A percentile compares a stretch with the other conserved stretches of the same genome.
Evolutionary conservation across 78 protist genomes (phyloP).

Genomic region (Dictyostelium intermedium): DNA sequence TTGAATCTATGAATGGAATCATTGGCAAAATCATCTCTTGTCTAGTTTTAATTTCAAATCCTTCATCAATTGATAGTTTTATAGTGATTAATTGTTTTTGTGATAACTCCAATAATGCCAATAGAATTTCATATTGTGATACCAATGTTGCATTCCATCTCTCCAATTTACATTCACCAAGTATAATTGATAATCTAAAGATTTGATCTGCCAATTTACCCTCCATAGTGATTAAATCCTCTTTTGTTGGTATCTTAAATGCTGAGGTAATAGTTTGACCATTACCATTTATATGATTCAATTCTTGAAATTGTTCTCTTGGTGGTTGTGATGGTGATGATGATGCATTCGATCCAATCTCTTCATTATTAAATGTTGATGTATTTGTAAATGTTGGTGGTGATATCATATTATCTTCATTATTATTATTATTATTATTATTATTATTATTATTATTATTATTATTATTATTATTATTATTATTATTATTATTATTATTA

Average conservation of each 20-base stretch:
- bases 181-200: slow-evolving; percentile 12
- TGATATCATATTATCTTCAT: not conserved
- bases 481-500: not conserved
- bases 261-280: not conserved
- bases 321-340: slow-evolving; percentile 4
- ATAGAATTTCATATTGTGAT: not conserved
- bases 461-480: not conserved
- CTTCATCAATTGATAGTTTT: slow-evolving; percentile 4
- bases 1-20: slow-evolving; percentile 52
- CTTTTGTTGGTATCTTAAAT: not conserved
- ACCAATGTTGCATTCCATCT: slow-evolving; percentile 38
- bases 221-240: not conserved
- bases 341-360: not conserved
- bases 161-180: slow-evolving; percentile 42
- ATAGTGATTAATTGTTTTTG: slow-evolving; percentile 50
- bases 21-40: slow-evolving; percentile 39
- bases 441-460: not conserved
- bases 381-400: not conserved
- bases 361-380: not conserved
- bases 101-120: slow-evolving; percentile 25
- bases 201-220: slow-evolving; percentile 30
- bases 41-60: slow-evolving; percentile 1
- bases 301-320: not conserved
- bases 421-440: not conserved
- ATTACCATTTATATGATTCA: not conserved